A percentile compares a stretch with the other conserved stretches of the same genome.
phyloP scores from a whole-genome alignment of 2,329 filamentous ascomycete species.

The Thelonectria blattea region DNA sequence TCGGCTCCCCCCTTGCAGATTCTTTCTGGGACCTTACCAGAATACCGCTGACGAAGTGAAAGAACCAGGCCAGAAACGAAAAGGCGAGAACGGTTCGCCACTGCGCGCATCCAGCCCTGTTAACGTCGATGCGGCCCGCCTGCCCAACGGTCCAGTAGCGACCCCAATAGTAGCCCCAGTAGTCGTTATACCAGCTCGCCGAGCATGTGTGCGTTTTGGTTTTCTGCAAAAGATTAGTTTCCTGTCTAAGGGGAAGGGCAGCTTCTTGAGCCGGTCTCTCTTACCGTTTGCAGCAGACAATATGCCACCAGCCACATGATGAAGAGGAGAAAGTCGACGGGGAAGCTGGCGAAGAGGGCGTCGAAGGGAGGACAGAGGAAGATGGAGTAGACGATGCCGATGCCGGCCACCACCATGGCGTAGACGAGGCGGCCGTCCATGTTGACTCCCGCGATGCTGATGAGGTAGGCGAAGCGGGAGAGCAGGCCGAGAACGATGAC shows the following conservation, averaged over 20 bases:
- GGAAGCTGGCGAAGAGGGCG: conserved; percentile 32
- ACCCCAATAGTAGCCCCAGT: conserved; percentile 41
- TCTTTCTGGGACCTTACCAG: conserved; percentile 1
- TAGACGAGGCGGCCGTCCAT: conserved; percentile 33
- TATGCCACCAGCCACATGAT: conserved; percentile 40
- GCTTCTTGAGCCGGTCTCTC: neutral
- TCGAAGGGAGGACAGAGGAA: conserved; percentile 32
- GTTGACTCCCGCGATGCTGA: conserved; percentile 15
- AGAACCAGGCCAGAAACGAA: conserved; percentile 1
- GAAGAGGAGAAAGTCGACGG: conserved; percentile 36
- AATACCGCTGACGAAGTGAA: neutral
- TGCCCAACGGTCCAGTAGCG: conserved; percentile 25
- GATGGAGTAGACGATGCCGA: conserved; percentile 37
- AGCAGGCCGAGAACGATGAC: conserved; percentile 37
- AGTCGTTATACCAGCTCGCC: conserved; percentile 31
- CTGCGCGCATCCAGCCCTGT: neutral
- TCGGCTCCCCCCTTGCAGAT: neutral
- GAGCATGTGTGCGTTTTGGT: conserved; percentile 22
- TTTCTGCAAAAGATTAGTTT: conserved; percentile 13
- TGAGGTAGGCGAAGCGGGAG: conserved; percentile 27
- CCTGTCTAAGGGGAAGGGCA: neutral
- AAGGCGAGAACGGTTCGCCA: conserved; percentile 8
- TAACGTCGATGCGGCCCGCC: neutral
- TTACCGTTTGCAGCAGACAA: conserved; percentile 33
- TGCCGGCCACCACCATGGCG: conserved; percentile 35